Conservation (phyloP, 1,284 basidiomycete genomes). For the Cutaneotrichosporon sp. region DNA sequence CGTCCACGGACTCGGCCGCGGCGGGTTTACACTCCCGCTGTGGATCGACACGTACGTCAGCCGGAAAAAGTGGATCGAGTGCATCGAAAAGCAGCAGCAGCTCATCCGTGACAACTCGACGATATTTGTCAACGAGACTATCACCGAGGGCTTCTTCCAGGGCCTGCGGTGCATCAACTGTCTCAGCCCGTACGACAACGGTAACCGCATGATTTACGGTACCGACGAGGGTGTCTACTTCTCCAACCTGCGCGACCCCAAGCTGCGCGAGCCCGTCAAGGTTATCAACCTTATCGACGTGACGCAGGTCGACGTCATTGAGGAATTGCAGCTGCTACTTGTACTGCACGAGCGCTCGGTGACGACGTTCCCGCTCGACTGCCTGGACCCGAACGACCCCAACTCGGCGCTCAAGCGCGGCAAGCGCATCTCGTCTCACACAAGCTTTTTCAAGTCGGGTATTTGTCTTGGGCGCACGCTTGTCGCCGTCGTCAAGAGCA, state of each 20-base stretch:
- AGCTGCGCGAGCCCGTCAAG: conserved; percentile 75
- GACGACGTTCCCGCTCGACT: conserved; percentile 91
- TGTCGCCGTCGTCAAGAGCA: conserved; percentile 96
- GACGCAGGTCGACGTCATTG: conserved; percentile 90
- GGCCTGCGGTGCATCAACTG: conserved; percentile 83
- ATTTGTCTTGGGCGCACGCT: conserved; percentile 88
- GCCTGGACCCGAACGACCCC: conserved; percentile 84
- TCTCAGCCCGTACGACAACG: conserved; percentile 86
- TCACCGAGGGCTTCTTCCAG: conserved; percentile 83
- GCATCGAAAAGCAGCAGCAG: conserved; percentile 85
- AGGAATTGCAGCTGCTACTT: conserved; percentile 91
- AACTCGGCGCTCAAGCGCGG: conserved; percentile 85
- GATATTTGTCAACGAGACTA: conserved; percentile 78
- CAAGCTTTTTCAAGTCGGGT: conserved; percentile 96
- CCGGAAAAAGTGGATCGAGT: conserved; percentile 92
- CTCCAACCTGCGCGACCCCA: conserved; percentile 70
- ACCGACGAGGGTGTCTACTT: conserved; percentile 96
- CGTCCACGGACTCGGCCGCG: conserved; percentile 87
- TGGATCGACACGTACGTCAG: conserved; percentile 84
- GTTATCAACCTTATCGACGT: conserved; percentile 86
- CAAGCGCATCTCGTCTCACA: conserved; percentile 92
- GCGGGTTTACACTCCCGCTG: conserved; percentile 85
- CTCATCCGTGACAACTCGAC: conserved; percentile 73
- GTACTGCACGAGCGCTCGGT: conserved; percentile 96
- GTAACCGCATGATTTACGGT: conserved; percentile 86